Evolutionary conservation across 768 basidiomycete genomes (phyloP).

Genomic region (Fibroporia radiculosa): DNA sequence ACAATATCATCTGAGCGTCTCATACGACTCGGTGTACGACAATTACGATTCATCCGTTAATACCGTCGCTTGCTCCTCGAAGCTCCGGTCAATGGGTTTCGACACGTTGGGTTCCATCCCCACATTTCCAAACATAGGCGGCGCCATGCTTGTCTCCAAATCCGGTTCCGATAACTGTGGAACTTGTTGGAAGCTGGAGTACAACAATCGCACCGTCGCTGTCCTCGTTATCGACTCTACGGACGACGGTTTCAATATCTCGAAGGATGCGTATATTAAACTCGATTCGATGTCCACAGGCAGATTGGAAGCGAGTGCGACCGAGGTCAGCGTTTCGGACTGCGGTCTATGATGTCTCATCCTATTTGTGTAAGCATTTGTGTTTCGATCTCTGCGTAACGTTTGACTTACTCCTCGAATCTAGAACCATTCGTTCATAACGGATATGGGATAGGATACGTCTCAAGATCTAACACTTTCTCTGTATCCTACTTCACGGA

Average conservation of each 20-base stretch:
- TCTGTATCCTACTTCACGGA: too few relatives aligned
- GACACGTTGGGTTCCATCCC: conserved; percentile 46
- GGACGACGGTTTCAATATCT: conserved; percentile 30
- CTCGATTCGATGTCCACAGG: too few relatives aligned
- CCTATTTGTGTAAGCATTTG: too few relatives aligned
- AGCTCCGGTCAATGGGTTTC: conserved; percentile 27
- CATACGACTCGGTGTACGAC: conserved; percentile 48
- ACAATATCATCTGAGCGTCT: conserved; percentile 20
- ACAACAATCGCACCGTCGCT: conserved; percentile 36
- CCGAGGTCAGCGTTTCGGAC: conserved; percentile 18
- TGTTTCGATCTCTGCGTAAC: too few relatives aligned
- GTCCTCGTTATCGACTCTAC: conserved; percentile 48
- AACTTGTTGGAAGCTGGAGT: conserved; percentile 53
- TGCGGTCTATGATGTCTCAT: conserved; percentile 37
- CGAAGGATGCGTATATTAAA: conserved; percentile 21
- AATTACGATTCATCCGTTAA: conserved; percentile 29
- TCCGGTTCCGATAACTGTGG: conserved; percentile 48
- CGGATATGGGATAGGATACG: too few relatives aligned
- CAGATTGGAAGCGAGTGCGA: conserved; percentile 21
- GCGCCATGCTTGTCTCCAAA: conserved; percentile 35
- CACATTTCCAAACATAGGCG: conserved; percentile 54
- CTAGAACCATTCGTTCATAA: too few relatives aligned
- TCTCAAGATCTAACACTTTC: too few relatives aligned
- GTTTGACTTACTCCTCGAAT: too few relatives aligned
- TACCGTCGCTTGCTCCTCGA: conserved; percentile 44